phyloP scores from a whole-genome alignment of 495 filamentous ascomycete genomes.

The Tuber umbilicatum region DNA sequence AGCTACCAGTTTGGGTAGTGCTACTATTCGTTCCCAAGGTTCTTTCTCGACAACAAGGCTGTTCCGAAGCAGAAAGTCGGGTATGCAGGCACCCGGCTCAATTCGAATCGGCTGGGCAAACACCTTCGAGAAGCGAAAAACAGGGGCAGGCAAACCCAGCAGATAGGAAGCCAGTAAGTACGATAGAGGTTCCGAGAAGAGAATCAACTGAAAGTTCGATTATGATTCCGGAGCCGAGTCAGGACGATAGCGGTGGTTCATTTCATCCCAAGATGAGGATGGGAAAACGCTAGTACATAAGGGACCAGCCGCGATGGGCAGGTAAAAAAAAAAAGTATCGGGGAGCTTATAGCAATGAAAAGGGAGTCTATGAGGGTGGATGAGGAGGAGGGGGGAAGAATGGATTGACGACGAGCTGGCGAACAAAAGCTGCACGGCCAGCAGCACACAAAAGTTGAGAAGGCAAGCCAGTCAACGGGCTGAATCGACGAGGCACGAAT shows the following conservation, averaged over 20 bases:
- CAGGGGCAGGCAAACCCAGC: background rate
- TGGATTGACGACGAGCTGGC: slow-evolving; percentile 19
- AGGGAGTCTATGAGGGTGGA: slow-evolving; percentile 29
- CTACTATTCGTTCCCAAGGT: slow-evolving; percentile 15
- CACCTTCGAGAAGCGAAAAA: slow-evolving; percentile 15
- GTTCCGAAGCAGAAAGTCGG: slow-evolving; percentile 11
- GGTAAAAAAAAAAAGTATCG: slow-evolving; percentile 20
- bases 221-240: slow-evolving; percentile 13
- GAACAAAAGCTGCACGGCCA: slow-evolving; percentile 32
- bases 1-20: slow-evolving; percentile 14
- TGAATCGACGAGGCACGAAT: background rate
- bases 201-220: slow-evolving; percentile 14
- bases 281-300: slow-evolving; percentile 19
- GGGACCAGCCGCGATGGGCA: slow-evolving; percentile 21
- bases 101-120: slow-evolving; percentile 8
- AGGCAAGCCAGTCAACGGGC: slow-evolving; percentile 11
- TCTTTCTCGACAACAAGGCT: slow-evolving; percentile 7
- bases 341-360: slow-evolving; percentile 33
- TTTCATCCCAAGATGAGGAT: slow-evolving; percentile 33
- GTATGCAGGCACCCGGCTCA: slow-evolving; percentile 34
- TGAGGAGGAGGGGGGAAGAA: slow-evolving; percentile 24
- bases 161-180: slow-evolving; percentile 17
- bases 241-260: slow-evolving; percentile 26
- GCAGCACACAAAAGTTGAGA: slow-evolving; percentile 23
- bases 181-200: slow-evolving; percentile 24